Evolutionary conservation across 129 eudicot species (phyloP).

Genomic region (Tagetes erecta): DNA sequence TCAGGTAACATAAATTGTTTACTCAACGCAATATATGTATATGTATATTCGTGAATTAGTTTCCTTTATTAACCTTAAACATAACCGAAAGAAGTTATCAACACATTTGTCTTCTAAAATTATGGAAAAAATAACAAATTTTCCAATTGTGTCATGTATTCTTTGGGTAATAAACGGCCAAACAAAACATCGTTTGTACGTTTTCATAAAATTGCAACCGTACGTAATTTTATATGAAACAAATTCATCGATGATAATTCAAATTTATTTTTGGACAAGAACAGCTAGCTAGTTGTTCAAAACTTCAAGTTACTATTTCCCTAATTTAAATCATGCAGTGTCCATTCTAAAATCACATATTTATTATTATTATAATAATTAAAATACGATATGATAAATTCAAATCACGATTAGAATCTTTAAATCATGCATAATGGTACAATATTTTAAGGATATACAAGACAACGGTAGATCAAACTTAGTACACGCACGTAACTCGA

Average conservation of each 20-base stretch:
- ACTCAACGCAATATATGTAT: background rate
- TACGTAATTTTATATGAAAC: background rate
- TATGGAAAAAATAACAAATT: slow-evolving; percentile 26
- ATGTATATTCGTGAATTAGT: background rate
- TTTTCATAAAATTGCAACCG: background rate
- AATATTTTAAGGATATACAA: background rate
- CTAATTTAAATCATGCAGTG: background rate
- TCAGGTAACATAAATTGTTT: slow-evolving; percentile 1
- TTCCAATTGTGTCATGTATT: slow-evolving; percentile 11
- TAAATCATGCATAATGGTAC: background rate
- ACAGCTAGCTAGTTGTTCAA: background rate
- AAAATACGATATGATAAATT: background rate
- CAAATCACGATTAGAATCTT: background rate
- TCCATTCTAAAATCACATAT: background rate
- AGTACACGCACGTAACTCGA: background rate
- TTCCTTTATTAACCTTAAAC: slow-evolving; percentile 21
- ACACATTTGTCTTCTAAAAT: slow-evolving; percentile 17
- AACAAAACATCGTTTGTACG: too few species aligned
- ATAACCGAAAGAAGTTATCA: slow-evolving; percentile 10
- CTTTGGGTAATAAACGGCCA: slow-evolving; percentile 1
- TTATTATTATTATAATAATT: background rate
- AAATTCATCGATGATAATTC: background rate
- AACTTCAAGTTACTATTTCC: background rate
- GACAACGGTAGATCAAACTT: background rate
- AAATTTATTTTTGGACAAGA: background rate